Evolutionary conservation across 495 filamentous ascomycete species (phyloP).

Genomic region (Neurospora tetraspora): DNA sequence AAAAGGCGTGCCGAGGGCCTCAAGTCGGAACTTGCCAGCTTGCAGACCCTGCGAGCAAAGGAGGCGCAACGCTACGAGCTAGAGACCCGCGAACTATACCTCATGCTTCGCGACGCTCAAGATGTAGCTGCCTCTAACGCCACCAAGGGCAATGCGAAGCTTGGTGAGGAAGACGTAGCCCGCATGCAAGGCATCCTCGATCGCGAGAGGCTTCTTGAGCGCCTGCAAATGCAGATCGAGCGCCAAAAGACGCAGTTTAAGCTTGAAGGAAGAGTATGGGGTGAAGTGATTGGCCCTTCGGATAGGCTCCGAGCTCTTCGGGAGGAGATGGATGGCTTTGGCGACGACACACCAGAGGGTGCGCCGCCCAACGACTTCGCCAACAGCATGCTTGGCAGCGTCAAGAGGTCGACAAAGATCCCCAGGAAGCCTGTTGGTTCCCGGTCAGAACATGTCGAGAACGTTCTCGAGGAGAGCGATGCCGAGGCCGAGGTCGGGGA

Average conservation of each 20-base stretch:
- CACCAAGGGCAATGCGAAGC: slow-evolving; percentile 53
- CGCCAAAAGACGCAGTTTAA: slow-evolving; percentile 97
- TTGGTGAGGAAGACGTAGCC: slow-evolving; percentile 53
- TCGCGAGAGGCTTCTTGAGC: slow-evolving; percentile 80
- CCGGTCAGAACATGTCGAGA: slow-evolving; percentile 29
- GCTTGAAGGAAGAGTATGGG: slow-evolving; percentile 91
- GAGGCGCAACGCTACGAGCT: slow-evolving; percentile 92
- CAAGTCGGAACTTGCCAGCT: slow-evolving; percentile 79
- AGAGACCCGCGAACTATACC: slow-evolving; percentile 91
- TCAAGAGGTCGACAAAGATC: slow-evolving; percentile 38
- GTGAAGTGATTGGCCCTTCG: slow-evolving; percentile 70
- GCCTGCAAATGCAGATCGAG: slow-evolving; percentile 89
- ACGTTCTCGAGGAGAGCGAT: slow-evolving; percentile 27
- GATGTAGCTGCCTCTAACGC: slow-evolving; percentile 85
- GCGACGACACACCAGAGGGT: slow-evolving; percentile 17
- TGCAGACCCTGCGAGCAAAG: slow-evolving; percentile 78
- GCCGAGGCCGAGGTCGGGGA: slow-evolving; percentile 28
- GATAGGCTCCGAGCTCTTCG: slow-evolving; percentile 85
- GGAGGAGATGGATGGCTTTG: slow-evolving; percentile 82
- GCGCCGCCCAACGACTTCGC: slow-evolving; percentile 28
- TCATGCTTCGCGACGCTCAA: slow-evolving; percentile 97
- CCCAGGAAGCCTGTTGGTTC: slow-evolving; percentile 43
- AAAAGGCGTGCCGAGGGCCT: slow-evolving; percentile 73
- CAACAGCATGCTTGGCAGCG: slow-evolving; percentile 56
- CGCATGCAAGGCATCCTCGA: slow-evolving; percentile 90